These are phyloP conservation scores for Cadophora sp. DNA, from an alignment of 2,329 filamentous ascomycete species.

Conservation along the genomic window DNA sequence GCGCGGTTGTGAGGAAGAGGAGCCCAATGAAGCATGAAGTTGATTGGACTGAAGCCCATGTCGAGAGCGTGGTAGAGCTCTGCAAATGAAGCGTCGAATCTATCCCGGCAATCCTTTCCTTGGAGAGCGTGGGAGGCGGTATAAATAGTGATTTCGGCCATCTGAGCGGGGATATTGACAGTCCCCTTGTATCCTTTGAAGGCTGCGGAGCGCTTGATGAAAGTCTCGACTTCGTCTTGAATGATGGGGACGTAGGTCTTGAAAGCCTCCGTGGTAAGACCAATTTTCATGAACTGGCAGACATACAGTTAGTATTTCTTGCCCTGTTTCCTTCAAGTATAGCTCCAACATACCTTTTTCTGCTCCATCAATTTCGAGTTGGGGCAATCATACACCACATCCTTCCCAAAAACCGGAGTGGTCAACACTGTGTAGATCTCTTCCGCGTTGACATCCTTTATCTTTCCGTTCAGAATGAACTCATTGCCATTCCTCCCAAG, in stretches of 20 bases:
- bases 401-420: slow-evolving; percentile 76
- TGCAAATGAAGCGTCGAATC: slow-evolving; percentile 82
- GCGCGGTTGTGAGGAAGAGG: slow-evolving; percentile 88
- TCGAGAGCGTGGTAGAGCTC: slow-evolving; percentile 87
- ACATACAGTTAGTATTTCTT: slow-evolving; percentile 16
- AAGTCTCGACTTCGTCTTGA: slow-evolving; percentile 74
- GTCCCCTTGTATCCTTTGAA: slow-evolving; percentile 74
- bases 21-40: slow-evolving; percentile 89
- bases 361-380: slow-evolving; percentile 95
- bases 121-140: slow-evolving; percentile 87
- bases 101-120: slow-evolving; percentile 80
- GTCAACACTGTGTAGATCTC: slow-evolving; percentile 85
- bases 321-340: neutral
- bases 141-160: slow-evolving; percentile 89
- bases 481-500: slow-evolving; percentile 85
- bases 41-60: slow-evolving; percentile 87
- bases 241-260: slow-evolving; percentile 80
- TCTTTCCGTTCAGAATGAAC: slow-evolving; percentile 90
- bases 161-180: slow-evolving; percentile 74
- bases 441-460: slow-evolving; percentile 88
- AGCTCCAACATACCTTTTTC: slow-evolving; percentile 72
- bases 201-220: slow-evolving; percentile 69
- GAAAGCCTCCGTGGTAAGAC: slow-evolving; percentile 77
- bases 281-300: slow-evolving; percentile 77
- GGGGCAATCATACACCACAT: slow-evolving; percentile 90